Percentiles rank a stretch among this genome's conserved stretches.
Evolutionary conservation across 495 filamentous ascomycete species (phyloP).

Genomic region (Trichoderma asperelloides): DNA sequence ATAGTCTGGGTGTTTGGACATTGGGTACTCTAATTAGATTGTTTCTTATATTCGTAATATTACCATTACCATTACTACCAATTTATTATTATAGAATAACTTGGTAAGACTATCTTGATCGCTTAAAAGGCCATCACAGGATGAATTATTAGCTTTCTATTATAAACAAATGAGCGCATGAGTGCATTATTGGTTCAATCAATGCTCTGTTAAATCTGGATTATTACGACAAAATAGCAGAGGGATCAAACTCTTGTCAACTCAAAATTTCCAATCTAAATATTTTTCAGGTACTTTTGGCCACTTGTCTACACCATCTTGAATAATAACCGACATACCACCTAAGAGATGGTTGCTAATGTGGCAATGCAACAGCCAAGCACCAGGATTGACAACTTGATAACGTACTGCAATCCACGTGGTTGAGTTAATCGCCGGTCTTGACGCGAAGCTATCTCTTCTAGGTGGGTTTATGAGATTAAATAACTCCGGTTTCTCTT

Average conservation of each 20-base stretch:
- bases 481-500: slow-evolving; percentile 38
- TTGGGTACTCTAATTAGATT: too few species aligned
- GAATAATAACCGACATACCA: slow-evolving; percentile 46
- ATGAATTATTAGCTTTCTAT: too few species aligned
- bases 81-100: too few species aligned
- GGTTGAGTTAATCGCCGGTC: slow-evolving; percentile 20
- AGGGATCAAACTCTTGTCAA: background rate
- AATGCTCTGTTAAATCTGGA: background rate
- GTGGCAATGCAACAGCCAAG: slow-evolving; percentile 54
- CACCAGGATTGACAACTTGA: slow-evolving; percentile 49
- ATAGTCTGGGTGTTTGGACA: too few species aligned
- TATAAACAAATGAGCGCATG: too few species aligned
- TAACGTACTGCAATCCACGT: slow-evolving; percentile 49
- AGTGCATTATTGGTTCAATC: background rate
- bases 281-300: slow-evolving; percentile 30
- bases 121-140: too few species aligned
- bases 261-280: slow-evolving; percentile 8
- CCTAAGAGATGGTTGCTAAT: slow-evolving; percentile 48
- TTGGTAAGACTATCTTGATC: too few species aligned
- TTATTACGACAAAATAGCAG: background rate
- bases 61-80: too few species aligned
- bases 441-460: slow-evolving; percentile 42
- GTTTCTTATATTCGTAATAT: too few species aligned
- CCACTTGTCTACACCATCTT: slow-evolving; percentile 52
- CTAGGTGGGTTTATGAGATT: slow-evolving; percentile 46